Evolutionary conservation across 2,329 filamentous ascomycete genomes (phyloP).

Genomic region (Xylaria sp.): DNA sequence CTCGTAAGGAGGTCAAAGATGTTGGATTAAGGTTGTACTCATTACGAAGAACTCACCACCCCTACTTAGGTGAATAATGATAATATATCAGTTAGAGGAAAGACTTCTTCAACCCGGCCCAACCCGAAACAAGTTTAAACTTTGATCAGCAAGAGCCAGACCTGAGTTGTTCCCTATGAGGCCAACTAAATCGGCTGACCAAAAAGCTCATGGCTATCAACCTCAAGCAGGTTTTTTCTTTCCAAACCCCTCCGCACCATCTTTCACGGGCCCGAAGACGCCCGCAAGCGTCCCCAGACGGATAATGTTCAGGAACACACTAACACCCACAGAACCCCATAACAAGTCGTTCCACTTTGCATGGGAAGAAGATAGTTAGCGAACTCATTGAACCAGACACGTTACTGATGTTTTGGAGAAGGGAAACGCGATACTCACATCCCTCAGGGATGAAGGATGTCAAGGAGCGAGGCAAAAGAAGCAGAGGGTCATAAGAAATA

Average conservation of each 20-base stretch:
- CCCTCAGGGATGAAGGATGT: neutral
- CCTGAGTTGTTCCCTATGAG: neutral
- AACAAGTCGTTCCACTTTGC: constrained; percentile 42
- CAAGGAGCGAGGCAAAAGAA: too few relatives aligned
- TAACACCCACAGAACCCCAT: constrained; percentile 37
- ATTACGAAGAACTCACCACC: constrained; percentile 28
- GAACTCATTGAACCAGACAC: neutral
- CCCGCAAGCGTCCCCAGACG: constrained; percentile 38
- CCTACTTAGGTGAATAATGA: constrained; percentile 32
- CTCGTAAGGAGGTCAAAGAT: constrained; percentile 20
- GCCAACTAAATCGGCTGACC: neutral
- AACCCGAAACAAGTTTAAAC: too few relatives aligned
- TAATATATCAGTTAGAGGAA: constrained; percentile 30
- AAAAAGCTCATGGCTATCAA: neutral
- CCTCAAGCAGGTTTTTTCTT: constrained; percentile 29
- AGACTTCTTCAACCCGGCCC: neutral
- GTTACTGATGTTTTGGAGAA: neutral
- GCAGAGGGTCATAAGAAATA: neutral
- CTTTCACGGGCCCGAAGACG: constrained; percentile 34
- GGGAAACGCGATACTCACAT: neutral
- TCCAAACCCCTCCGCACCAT: neutral
- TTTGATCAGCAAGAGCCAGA: too few relatives aligned
- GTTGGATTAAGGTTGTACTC: constrained; percentile 35
- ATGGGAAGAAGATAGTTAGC: constrained; percentile 5
- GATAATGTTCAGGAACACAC: constrained; percentile 37